Percentiles rank a stretch among this genome's conserved stretches.
phyloP scores from a whole-genome alignment of 2,329 filamentous ascomycete species.

The Aspergillus arachidicola region DNA sequence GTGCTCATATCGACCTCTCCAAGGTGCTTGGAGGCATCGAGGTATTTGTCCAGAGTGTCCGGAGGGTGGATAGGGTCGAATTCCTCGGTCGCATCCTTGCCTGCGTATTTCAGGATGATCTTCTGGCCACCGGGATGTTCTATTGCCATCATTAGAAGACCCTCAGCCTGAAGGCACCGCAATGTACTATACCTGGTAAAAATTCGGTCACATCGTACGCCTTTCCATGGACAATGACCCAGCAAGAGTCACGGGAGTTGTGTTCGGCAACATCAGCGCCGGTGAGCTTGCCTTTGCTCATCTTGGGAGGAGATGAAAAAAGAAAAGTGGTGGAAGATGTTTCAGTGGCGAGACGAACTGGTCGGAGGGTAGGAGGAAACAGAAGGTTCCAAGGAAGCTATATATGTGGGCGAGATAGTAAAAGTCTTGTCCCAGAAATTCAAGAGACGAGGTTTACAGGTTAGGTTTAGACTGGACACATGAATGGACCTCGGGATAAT shows the following conservation, averaged over 20 bases:
- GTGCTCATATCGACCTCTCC: slow-evolving; percentile 88
- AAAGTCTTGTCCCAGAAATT: not conserved
- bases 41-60: slow-evolving; percentile 81
- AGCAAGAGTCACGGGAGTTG: slow-evolving; percentile 80
- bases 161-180: not conserved
- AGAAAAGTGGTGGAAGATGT: not conserved
- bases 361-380: not conserved
- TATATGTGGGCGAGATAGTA: not conserved
- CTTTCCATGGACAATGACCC: slow-evolving; percentile 87
- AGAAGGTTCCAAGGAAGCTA: not conserved
- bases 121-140: slow-evolving; percentile 88
- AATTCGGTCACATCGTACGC: slow-evolving; percentile 91
- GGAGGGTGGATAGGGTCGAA: slow-evolving; percentile 89
- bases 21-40: slow-evolving; percentile 81
- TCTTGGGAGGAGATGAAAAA: slow-evolving; percentile 13
- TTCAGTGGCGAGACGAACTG: not conserved
- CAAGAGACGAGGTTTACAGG: not conserved
- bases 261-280: slow-evolving; percentile 70
- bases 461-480: not conserved
- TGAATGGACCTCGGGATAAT: slow-evolving; percentile 27
- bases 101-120: slow-evolving; percentile 95
- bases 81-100: slow-evolving; percentile 90
- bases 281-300: slow-evolving; percentile 45
- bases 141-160: slow-evolving; percentile 29
- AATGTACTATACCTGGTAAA: slow-evolving; percentile 61